Percentiles rank a stretch among this genome's conserved stretches.
Conservation (phyloP, 2,329 filamentous ascomycete genomes). For the Fusarium sp. region DNA sequence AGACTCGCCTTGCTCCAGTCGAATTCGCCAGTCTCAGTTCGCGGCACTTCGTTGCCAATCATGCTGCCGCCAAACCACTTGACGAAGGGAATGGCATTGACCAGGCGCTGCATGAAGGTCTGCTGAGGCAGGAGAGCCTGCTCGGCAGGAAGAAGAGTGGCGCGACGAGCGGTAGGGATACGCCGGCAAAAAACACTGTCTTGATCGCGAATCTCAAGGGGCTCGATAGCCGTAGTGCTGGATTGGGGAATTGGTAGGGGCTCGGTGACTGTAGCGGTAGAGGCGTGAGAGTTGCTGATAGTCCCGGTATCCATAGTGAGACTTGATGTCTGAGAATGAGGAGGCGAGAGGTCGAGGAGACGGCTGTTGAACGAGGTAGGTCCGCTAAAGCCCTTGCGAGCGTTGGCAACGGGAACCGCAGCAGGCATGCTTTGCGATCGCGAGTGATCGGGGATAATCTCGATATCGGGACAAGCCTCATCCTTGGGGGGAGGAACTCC, state of each 20-base stretch:
- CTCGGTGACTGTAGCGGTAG: conserved; percentile 59
- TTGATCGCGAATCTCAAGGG: conserved; percentile 47
- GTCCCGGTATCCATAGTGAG: conserved; percentile 69
- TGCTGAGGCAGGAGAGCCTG: conserved; percentile 77
- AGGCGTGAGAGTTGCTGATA: conserved; percentile 57
- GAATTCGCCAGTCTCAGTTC: conserved; percentile 78
- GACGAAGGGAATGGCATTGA: conserved; percentile 74
- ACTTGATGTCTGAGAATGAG: conserved; percentile 62
- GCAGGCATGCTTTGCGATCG: conserved; percentile 54
- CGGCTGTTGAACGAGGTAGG: conserved; percentile 53
- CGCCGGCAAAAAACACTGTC: conserved; percentile 65
- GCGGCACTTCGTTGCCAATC: conserved; percentile 80
- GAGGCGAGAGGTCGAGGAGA: conserved; percentile 55
- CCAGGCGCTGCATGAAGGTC: conserved; percentile 70
- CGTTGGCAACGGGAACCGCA: conserved; percentile 40
- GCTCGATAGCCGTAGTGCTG: conserved; percentile 42
- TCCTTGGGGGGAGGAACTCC: conserved; percentile 73
- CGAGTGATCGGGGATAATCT: conserved; percentile 48
- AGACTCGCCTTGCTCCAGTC: conserved; percentile 76
- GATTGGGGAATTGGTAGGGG: conserved; percentile 29
- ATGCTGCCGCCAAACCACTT: conserved; percentile 78
- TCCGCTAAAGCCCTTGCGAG: conserved; percentile 46
- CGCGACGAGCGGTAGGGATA: conserved; percentile 74
- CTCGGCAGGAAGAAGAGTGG: conserved; percentile 73
- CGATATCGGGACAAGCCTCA: conserved; percentile 67